phyloP scores from a whole-genome alignment of 2,329 filamentous ascomycete species.

The Teratosphaeria viscida region DNA sequence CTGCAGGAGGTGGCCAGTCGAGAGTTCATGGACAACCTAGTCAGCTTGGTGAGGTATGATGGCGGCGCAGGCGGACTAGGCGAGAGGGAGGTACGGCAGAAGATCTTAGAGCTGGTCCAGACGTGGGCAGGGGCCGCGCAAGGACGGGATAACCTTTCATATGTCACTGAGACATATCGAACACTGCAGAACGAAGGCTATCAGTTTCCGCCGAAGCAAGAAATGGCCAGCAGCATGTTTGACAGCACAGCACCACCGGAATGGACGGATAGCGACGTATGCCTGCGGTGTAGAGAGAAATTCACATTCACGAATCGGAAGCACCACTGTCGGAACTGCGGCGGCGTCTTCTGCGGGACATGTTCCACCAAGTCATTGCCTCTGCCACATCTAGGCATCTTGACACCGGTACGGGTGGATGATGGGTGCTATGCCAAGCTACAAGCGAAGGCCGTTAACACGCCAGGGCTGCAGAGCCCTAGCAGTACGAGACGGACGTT shows the following conservation, averaged over 20 bases:
- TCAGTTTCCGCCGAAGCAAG: constrained; percentile 74
- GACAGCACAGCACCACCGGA: constrained; percentile 96
- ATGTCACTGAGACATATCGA: constrained; percentile 81
- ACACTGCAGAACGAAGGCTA: constrained; percentile 75
- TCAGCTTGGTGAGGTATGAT: constrained; percentile 69
- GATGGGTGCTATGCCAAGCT: constrained; percentile 90
- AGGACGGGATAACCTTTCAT: constrained; percentile 68
- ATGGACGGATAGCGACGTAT: constrained; percentile 96
- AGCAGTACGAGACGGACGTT: constrained; percentile 41
- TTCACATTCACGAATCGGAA: constrained; percentile 98
- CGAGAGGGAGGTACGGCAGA: constrained; percentile 69
- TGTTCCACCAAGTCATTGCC: constrained; percentile 85
- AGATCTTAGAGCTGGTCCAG: constrained; percentile 89
- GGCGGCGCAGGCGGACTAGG: constrained; percentile 50
- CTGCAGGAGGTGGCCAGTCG: constrained; percentile 88
- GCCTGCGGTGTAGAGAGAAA: constrained; percentile 89
- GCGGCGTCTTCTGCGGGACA: constrained; percentile 91
- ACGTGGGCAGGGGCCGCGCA: constrained; percentile 86
- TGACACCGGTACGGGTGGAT: constrained; percentile 84
- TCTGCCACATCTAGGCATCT: constrained; percentile 83
- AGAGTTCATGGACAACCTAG: constrained; percentile 96
- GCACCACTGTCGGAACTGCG: constrained; percentile 95
- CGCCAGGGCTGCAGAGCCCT: constrained; percentile 18
- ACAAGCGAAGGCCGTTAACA: constrained; percentile 50
- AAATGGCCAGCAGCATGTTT: constrained; percentile 92